Evolutionary conservation across 2,329 filamentous ascomycete genomes (phyloP), one percentile per base, ranked within the genome.

Genomic region (Zymoseptoria ardabiliae): DNA sequence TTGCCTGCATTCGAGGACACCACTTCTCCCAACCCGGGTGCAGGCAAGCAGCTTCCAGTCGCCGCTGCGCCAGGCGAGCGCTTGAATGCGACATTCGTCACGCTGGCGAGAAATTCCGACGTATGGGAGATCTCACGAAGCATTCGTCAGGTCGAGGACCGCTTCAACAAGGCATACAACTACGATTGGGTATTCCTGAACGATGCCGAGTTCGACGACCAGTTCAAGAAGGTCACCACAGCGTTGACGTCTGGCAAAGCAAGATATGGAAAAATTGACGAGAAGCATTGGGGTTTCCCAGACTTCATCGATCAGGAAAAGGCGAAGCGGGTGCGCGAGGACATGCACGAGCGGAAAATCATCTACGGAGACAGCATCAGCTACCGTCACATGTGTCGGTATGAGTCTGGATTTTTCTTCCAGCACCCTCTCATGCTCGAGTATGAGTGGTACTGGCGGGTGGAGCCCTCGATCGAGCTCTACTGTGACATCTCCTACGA

Each of bases 121-220:
- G 79, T 97, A 25, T 99, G 94, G 94, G 94, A 99, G 55, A 96
- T 99, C 72, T 90, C 91, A 63, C 86, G 91, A 71, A 97, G 92
- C 11, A 99, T 99, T 72, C 90, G 94, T 58, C 90, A 96, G 72
- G 86, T 99, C 58, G 94, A 99, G 77, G 94, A 99, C 76, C 90
- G 94, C 72, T 99, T 99, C 85, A 99, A 99, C 79, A 85, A 86
- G 70, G 89, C 93, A 70, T 97, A 89, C 80, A 87, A 96, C 79
- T 99, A 99, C 77, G 93, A 97, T 74, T 99, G 95, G 95, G 93
- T 99, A 56, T 99, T 99, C 79, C 80, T 99, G 63, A 99, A 99
- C 77, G 94, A 99, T 73, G 85, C 92, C 74, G 90, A 91, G 0
- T 99, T 99, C 71, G 89, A 96, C 72, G 89, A 90, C 2, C 86